Evolutionary conservation across 2,329 filamentous ascomycete genomes (phyloP), one percentile per base, ranked within the genome.

Genomic region (Aureobasidium subglaciale): DNA sequence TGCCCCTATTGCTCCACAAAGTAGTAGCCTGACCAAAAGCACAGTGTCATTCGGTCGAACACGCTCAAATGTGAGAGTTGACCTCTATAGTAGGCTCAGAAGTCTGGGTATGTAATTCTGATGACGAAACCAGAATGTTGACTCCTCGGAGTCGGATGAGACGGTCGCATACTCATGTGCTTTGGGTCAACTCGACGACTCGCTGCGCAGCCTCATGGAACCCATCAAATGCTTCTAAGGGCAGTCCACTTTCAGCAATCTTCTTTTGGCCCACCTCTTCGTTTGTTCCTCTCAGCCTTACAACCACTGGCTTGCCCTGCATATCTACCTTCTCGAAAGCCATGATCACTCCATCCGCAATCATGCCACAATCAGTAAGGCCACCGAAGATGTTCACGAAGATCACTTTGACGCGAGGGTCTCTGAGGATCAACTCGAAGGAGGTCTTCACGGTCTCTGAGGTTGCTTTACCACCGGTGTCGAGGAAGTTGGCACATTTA

Each of bases 391-490:
- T 87, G 60, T 87, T 87, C 27, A 87, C 84, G 62, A 86, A 86
- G 18, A 87, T 78, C 20, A 87, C 84, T 63, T 82, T 84, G 7
- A 95, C 88, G 27, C 88, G 76, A 2, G 78, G 70, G 63, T 96
- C 90, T 5, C 77, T 74, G 42, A 90, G 73, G 16, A 96, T 82
- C 11, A 91, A 79, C 56, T 84, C 78, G 67, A 95, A 93, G 1
- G 83, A 85, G 56, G 82, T 82, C 65, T 86, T 84, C 62, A 96
- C 89, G 0, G 90, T 95, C 60, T 86, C 83, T 27, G 82, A 81
- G 0, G 90, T 96, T 0, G 90, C 90, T 68, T 95, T 93, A 32
- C 90, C 90, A 25, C 91, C 90, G 0, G 88, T 95, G 68, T 96
- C 90, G 55, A 96, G 78, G 68, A 96, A 95, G 64, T 96, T 96